Evolutionary conservation across 352 stramenopile species (phyloP), one percentile per base, ranked within the genome.

Genomic region (Phytophthora niederhauseri): DNA sequence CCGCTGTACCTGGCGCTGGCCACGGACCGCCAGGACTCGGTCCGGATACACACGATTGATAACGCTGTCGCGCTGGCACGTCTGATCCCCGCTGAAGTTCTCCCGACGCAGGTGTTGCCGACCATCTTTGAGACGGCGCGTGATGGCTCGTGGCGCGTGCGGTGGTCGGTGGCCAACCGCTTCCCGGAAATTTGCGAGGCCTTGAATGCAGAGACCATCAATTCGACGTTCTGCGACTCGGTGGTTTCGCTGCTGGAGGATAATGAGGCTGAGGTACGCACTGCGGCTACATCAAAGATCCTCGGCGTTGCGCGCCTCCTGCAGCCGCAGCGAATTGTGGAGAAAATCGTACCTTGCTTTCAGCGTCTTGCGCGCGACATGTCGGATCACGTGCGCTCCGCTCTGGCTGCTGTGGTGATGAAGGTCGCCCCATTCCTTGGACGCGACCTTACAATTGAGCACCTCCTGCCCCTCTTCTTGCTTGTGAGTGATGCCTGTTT

Each of bases 61-160:
- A 99, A 99, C 72, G 98, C 97, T 66, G 91, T 99, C 15, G 89
- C 86, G 1, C 92, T 99, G 60, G 97, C 97, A 4, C 83, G 80
- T 26, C 81, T 99, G 51, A 82, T 97, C 22, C 66, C 78, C 4
- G 61, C 85, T 46, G 82, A 93, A 24, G 66, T 85, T 9, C 75
- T 98, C 38, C 79, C 89, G 4, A 77, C 90, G 6, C 80, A 96
- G 46, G 80, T 99, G 11, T 69, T 99, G 6, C 92, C 95, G 11
- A 85, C 96, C 0, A 89, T 99, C 46, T 90, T 98, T 26, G 88
- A 96, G 31, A 97, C 89, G 0, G 97, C 97, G 20, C 85, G 92
- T 41, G 97, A 99, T 80, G 94, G 93, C n/a, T 98, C 97, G 28
- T 99, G 98, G 98, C 92, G 98, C 59, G 97, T 99, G 34, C 89